Percentiles rank a stretch among this genome's conserved stretches.
Evolutionary conservation across 179 eudicot genomes (phyloP).

Genomic region (Sideroxylon spinosum): DNA sequence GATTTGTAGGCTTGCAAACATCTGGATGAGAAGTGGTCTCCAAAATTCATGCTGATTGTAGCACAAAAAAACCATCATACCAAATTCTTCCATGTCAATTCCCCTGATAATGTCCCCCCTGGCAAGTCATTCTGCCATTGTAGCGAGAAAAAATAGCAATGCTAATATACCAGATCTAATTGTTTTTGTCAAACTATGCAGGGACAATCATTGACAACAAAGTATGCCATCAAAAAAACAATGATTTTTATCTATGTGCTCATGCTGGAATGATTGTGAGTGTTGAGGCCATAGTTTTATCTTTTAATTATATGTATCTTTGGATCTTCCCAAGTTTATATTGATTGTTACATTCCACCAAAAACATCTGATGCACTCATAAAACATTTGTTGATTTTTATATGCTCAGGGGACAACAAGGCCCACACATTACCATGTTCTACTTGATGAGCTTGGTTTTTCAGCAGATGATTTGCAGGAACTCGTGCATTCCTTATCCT

Average conservation of each 20-base stretch:
- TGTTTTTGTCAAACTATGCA: no score
- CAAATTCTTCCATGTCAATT: slow-evolving; percentile 43
- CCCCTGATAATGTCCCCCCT: slow-evolving; percentile 39
- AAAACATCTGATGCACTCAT: no score
- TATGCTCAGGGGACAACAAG: slow-evolving; percentile 28
- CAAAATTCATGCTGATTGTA: slow-evolving; percentile 44
- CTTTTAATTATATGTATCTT: no score
- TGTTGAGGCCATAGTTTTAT: not conserved
- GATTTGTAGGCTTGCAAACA: slow-evolving; percentile 47
- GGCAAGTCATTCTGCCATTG: slow-evolving; percentile 13
- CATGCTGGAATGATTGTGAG: slow-evolving; percentile 36
- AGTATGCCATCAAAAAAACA: slow-evolving; percentile 27
- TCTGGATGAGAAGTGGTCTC: slow-evolving; percentile 48
- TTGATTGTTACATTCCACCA: no score
- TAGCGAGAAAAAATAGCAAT: no score
- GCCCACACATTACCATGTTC: slow-evolving; percentile 33
- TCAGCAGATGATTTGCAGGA: slow-evolving; percentile 36
- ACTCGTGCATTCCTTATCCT: slow-evolving; percentile 29
- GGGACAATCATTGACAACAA: slow-evolving; percentile 17
- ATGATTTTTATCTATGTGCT: slow-evolving; percentile 35
- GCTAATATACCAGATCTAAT: no score
- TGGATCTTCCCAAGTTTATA: no score
- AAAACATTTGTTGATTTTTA: no score
- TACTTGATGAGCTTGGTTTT: slow-evolving; percentile 31
- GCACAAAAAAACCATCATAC: slow-evolving; percentile 71